These are phyloP conservation scores for Serendipita sp. DNA, from an alignment of 768 basidiomycete species.

Conservation along the genomic window DNA sequence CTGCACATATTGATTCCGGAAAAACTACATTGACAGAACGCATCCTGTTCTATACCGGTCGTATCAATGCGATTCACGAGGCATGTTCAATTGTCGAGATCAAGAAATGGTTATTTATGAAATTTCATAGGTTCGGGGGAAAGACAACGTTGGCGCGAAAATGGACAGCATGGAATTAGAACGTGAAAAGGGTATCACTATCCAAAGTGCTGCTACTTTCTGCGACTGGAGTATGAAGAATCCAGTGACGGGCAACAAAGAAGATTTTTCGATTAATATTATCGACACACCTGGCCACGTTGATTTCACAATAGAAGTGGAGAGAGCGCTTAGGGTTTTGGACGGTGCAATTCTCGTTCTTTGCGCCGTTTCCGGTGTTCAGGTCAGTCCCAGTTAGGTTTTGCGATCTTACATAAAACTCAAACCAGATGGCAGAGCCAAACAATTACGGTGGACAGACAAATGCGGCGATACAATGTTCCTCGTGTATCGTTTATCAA, in stretches of 20 bases:
- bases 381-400: conserved; percentile 30
- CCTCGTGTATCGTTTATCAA: conserved; percentile 94
- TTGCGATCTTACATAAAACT: neutral
- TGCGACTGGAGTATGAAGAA: conserved; percentile 81
- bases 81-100: conserved; percentile 27
- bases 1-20: conserved; percentile 89
- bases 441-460: conserved; percentile 96
- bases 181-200: conserved; percentile 97
- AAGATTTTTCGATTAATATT: conserved; percentile 89
- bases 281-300: conserved; percentile 99
- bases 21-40: conserved; percentile 98
- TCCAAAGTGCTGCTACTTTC: conserved; percentile 96
- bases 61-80: conserved; percentile 92
- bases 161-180: conserved; percentile 99
- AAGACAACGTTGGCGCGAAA: conserved; percentile 93
- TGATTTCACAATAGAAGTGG: conserved; percentile 98
- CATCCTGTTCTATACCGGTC: conserved; percentile 87
- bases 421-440: conserved; percentile 44
- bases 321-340: conserved; percentile 85
- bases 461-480: conserved; percentile 94
- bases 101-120: neutral
- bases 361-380: conserved; percentile 94
- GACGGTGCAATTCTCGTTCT: conserved; percentile 94
- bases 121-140: conserved; percentile 57
- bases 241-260: conserved; percentile 40